Evolutionary conservation across 2,329 filamentous ascomycete species (phyloP).

Genomic region (Colletotrichum shisoi): DNA sequence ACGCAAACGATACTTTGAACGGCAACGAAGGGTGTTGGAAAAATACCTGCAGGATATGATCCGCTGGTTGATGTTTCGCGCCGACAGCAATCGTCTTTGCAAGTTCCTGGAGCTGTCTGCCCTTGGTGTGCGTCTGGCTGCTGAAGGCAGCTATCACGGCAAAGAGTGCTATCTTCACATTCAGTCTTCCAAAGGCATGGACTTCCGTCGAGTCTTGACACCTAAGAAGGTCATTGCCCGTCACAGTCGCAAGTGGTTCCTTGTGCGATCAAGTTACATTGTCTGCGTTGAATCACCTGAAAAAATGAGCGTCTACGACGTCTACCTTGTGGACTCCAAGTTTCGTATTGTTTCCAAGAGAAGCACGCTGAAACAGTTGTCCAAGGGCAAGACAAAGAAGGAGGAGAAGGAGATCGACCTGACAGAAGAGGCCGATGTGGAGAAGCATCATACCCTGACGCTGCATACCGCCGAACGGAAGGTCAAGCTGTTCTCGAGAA

Average conservation of each 20-base stretch:
- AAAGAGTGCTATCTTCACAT: constrained; percentile 96
- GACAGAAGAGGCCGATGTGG: constrained; percentile 48
- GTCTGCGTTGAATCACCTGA: constrained; percentile 98
- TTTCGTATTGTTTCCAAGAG: constrained; percentile 83
- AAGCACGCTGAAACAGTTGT: constrained; percentile 61
- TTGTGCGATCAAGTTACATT: constrained; percentile 96
- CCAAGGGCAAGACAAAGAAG: constrained; percentile 53
- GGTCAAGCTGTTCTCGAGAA: constrained; percentile 87
- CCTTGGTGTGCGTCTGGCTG: constrained; percentile 88
- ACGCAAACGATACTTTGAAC: constrained; percentile 74
- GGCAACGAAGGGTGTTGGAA: constrained; percentile 84
- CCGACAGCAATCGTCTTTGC: constrained; percentile 93
- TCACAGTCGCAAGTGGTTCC: constrained; percentile 94
- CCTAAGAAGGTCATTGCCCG: constrained; percentile 80
- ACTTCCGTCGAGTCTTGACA: constrained; percentile 82
- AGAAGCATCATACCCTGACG: constrained; percentile 83
- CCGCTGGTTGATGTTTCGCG: constrained; percentile 93
- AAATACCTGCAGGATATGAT: constrained; percentile 93
- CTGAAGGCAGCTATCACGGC: constrained; percentile 95
- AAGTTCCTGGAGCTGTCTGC: constrained; percentile 96
- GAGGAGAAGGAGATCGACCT: constrained; percentile 64
- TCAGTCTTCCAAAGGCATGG: constrained; percentile 86
- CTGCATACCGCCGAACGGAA: constrained; percentile 92
- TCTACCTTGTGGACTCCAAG: constrained; percentile 91
- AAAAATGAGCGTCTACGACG: constrained; percentile 98